Evolutionary conservation across 768 basidiomycete species (phyloP), one percentile per base, ranked within the genome.

Genomic region (Ramaria sp.): DNA sequence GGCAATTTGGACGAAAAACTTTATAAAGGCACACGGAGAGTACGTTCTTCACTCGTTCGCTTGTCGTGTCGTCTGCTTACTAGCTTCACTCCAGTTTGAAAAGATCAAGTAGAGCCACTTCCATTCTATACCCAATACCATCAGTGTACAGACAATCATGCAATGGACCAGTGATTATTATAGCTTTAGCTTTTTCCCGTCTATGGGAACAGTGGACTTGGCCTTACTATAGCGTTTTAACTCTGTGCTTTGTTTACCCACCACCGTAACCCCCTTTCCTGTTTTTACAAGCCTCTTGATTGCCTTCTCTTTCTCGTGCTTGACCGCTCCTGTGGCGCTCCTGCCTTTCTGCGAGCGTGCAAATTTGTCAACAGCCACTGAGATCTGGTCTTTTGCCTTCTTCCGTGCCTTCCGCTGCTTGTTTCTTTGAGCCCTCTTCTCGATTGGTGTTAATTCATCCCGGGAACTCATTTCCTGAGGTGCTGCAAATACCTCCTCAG

Each of bases 401-500:
- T 81, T 84, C 65, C 77, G 81, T 1, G 72, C 66, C 68, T 89
- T 90, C 52, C 83, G 78, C 61, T 83, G 76, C 62, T 82, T 85
- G 59, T 76, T 75, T 52, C 82, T 81, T 32, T 79, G 65, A 0
- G 82, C 69, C 48, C 81, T 81, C 70, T 96, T 96, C 70, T 97
- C 85, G 18, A 72, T 66, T 0, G 94, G 88, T 3, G 89, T 90
- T 48, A 97, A 72, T 66, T 98, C 95, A 48, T 82, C 83, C 39
- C 80, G 77, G 2, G 82, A 76, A 39, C 81, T 81, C 22, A 78
- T 73, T 47, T 77, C 75, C 2, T 76, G 67, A 0, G 78, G 63
- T 0, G 86, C 78, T 0, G 83, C 72, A 61, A 86, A 85, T 13
- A 98, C 71, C 68, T 99, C 96, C 65, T 98, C 92, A 1, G 96